Base-by-base conservation (phyloP, 2,329 filamentous ascomycete genomes). In the Sclerotiophoma versabilis region DNA sequence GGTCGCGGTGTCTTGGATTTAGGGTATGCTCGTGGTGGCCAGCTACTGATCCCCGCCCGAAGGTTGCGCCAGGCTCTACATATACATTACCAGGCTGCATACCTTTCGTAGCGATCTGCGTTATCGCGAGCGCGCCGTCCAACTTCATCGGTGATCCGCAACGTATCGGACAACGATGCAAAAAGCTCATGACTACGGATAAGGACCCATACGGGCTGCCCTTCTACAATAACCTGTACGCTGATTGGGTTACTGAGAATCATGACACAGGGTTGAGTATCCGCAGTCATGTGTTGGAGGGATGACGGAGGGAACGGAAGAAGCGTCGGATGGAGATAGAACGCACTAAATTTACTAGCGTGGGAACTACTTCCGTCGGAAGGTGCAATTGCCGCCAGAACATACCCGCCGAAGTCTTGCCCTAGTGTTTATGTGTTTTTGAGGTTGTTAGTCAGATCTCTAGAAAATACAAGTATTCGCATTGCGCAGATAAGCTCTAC, bases 241-340 rank as follows among this genome's bases (percentile, higher is more conserved):
- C 39, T 41, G 51, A 49, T 49, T 49, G 45, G 46, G 6, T 34
- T 36, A 11, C 19, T 36, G 15, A 26, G 22, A 27, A 38, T 32
- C 5, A 19, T n/a, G n/a, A 8, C 41, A 29, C 51, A 43, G 34
- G 51, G 45, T 39, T 23, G 12, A 17, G 22, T 42, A 39, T 42
- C 51, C 38, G 25, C 25, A n/a, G 22, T 45, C 26, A 27, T 25
- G 33, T n/a, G 17, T 10, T 19, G 25, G 43, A 20, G 26, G 33
- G 10, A 5, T 29, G 38, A 54, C 51, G 51, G 51, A 54, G 30
- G 51, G 7, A 26, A 30, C 51, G 51, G 51, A 54, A 43, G 51
- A 4, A 25, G 11, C 23, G 17, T 39, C 51, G 51, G 51, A 53
- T 42, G 49, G 37, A 12, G 11, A 36, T 29, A 38, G 32, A 45